Percentiles rank a stretch among this genome's conserved stretches.
Evolutionary conservation across 2,329 filamentous ascomycete species (phyloP).

Genomic region (Trichoderma semiorbis): DNA sequence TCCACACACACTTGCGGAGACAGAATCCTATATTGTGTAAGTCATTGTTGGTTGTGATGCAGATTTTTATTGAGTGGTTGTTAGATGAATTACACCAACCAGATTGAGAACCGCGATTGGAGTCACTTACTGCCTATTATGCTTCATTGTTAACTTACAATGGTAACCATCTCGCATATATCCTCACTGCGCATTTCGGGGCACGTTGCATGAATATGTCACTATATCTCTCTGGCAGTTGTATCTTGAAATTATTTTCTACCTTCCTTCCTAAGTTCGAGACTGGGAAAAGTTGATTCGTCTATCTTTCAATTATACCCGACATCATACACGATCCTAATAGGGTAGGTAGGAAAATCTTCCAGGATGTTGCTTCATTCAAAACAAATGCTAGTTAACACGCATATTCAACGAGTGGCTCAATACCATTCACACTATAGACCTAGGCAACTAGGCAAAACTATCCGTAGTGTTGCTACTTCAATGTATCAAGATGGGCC

Average conservation of each 20-base stretch:
- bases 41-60: neutral
- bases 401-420: no score
- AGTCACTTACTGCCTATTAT: neutral
- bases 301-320: neutral
- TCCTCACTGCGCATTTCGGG: neutral
- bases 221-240: neutral
- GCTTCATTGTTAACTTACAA: neutral
- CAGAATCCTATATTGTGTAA: no score
- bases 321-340: neutral
- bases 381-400: neutral
- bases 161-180: neutral
- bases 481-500: neutral
- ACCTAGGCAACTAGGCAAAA: neutral
- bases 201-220: accelerated
- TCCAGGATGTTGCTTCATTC: neutral
- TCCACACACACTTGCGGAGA: neutral
- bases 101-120: neutral
- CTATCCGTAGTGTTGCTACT: accelerated
- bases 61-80: neutral
- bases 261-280: neutral
- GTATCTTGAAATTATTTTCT: neutral
- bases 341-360: neutral
- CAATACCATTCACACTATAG: neutral
- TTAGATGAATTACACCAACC: neutral
- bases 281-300: neutral